These are phyloP conservation scores for Hyphopichia pseudoburtonii DNA, from an alignment of 1,139 yeast species.

Conservation along the genomic window DNA sequence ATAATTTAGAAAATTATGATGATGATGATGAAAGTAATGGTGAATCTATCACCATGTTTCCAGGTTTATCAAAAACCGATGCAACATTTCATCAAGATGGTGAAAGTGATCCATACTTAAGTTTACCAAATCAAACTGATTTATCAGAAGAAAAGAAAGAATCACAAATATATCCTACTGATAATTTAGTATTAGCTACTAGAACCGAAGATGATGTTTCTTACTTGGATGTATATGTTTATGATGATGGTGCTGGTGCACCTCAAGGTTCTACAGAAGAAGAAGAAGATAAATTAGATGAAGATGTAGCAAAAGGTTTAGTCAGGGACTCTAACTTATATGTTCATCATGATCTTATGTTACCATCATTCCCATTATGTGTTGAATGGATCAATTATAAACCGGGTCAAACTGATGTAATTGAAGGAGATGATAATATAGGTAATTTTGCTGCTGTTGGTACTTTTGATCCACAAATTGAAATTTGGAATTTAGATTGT, in stretches of 20 bases:
- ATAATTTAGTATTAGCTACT: constrained; percentile 84
- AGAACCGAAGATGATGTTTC: constrained; percentile 97
- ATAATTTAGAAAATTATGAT: constrained; percentile 82
- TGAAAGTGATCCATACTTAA: constrained; percentile 67
- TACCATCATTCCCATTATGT: constrained; percentile 95
- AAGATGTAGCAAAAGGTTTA: constrained; percentile 67
- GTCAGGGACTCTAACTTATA: constrained; percentile 75
- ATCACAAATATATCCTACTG: constrained; percentile 84
- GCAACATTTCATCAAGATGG: constrained; percentile 58
- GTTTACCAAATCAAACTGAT: constrained; percentile 70
- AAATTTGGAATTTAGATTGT: constrained; percentile 92
- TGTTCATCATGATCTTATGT: constrained; percentile 95
- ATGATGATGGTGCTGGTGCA: constrained; percentile 91
- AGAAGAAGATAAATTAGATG: constrained; percentile 60
- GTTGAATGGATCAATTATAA: constrained; percentile 90
- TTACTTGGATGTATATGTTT: constrained; percentile 87
- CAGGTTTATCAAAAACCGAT: constrained; percentile 60
- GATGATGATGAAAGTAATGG: constrained; percentile 57
- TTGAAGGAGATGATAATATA: constrained; percentile 39
- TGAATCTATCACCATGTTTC: constrained; percentile 60
- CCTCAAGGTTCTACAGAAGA: constrained; percentile 64
- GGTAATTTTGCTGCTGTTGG: constrained; percentile 97
- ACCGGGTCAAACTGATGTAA: constrained; percentile 45
- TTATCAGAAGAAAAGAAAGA: constrained; percentile 73
- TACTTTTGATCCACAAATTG: constrained; percentile 96